phyloP scores from a whole-genome alignment of 768 basidiomycete genomes.

The Leccinellum luteum region DNA sequence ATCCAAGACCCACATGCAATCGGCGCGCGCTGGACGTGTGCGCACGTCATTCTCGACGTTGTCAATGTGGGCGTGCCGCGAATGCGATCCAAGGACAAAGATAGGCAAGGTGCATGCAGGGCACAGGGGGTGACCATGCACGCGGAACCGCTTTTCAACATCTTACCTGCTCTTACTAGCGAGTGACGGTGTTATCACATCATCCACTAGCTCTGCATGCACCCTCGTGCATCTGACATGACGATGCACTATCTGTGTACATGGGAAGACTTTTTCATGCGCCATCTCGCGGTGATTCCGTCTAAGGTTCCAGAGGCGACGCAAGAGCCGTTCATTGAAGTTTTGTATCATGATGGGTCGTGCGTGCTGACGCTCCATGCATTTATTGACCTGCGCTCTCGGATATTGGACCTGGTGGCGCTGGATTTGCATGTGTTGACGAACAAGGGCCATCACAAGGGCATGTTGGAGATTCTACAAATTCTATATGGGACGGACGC shows the following conservation, averaged over 20 bases:
- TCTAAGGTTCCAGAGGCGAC: slow-evolving; percentile 52
- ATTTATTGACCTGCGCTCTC: slow-evolving; percentile 80
- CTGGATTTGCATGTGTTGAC: slow-evolving; percentile 88
- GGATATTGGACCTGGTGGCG: slow-evolving; percentile 81
- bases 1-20: slow-evolving; percentile 80
- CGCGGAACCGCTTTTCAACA: slow-evolving; percentile 54
- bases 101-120: slow-evolving; percentile 31
- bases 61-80: slow-evolving; percentile 71
- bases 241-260: slow-evolving; percentile 85
- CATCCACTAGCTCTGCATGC: slow-evolving; percentile 83
- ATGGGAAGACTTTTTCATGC: slow-evolving; percentile 83
- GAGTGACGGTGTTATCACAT: slow-evolving; percentile 86
- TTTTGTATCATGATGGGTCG: slow-evolving; percentile 70
- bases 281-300: slow-evolving; percentile 79
- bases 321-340: slow-evolving; percentile 50
- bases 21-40: slow-evolving; percentile 63
- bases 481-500: slow-evolving; percentile 72
- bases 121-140: slow-evolving; percentile 14
- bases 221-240: slow-evolving; percentile 76
- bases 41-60: slow-evolving; percentile 79
- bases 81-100: slow-evolving; percentile 44
- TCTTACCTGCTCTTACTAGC: slow-evolving; percentile 72
- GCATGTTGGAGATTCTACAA: slow-evolving; percentile 69
- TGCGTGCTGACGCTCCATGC: slow-evolving; percentile 64
- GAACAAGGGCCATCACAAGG: slow-evolving; percentile 70